Percentiles rank a stretch among this genome's conserved stretches.
phyloP scores from a whole-genome alignment of 2,329 filamentous ascomycete species.

The Phialophora macrospora region DNA sequence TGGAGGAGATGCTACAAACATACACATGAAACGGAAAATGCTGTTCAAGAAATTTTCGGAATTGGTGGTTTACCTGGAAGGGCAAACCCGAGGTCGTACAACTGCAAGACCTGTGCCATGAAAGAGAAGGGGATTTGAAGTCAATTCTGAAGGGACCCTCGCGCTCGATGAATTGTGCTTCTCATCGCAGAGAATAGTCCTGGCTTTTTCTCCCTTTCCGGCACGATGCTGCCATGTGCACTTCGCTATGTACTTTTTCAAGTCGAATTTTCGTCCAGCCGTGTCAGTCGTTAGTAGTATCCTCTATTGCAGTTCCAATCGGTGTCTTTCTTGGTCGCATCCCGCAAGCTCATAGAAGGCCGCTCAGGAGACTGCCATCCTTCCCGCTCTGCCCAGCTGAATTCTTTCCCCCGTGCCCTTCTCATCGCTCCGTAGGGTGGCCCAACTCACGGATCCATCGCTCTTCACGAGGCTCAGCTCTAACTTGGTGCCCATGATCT shows the following conservation, averaged over 20 bases:
- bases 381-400: conserved; percentile 81
- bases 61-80: background rate
- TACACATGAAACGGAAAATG: background rate
- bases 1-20: conserved; percentile 54
- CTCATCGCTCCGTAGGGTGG: conserved; percentile 81
- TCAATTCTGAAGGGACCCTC: background rate
- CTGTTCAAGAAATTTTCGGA: background rate
- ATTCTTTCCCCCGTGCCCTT: conserved; percentile 76
- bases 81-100: background rate
- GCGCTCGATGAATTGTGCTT: background rate
- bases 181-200: background rate
- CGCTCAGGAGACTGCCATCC: conserved; percentile 46
- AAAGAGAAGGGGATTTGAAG: background rate
- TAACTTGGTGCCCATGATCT: conserved; percentile 86
- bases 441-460: conserved; percentile 71
- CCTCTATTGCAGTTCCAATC: background rate
- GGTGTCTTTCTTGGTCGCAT: background rate
- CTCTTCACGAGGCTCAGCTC: conserved; percentile 76
- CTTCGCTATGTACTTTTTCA: conserved; percentile 18
- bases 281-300: conserved; percentile 8
- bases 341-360: background rate
- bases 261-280: conserved; percentile 5
- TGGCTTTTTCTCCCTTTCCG: background rate
- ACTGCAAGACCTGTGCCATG: background rate
- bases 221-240: background rate